phyloP scores from a whole-genome alignment of 495 filamentous ascomycete species.

The Hyaloscypha variabilis region DNA sequence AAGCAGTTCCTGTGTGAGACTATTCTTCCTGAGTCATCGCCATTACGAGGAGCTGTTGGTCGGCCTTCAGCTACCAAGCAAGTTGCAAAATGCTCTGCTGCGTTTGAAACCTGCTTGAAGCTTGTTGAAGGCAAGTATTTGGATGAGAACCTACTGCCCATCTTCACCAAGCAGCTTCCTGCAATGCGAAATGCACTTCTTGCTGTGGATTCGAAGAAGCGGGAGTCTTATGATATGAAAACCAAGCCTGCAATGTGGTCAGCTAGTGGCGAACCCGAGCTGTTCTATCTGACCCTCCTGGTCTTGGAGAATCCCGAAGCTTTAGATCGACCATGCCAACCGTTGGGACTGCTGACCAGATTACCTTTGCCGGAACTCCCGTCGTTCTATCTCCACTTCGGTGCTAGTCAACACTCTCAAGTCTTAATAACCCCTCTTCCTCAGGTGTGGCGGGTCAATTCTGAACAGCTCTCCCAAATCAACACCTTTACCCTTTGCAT shows the following conservation, averaged over 20 bases:
- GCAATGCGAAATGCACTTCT: conserved; percentile 90
- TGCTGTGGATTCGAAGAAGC: conserved; percentile 77
- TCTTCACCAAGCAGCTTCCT: conserved; percentile 72
- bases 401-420: conserved; percentile 46
- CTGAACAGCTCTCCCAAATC: conserved; percentile 52
- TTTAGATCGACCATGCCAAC: conserved; percentile 61
- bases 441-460: conserved; percentile 42
- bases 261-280: conserved; percentile 49
- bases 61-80: conserved; percentile 62
- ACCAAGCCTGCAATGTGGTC: conserved; percentile 80
- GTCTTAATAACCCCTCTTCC: conserved; percentile 27
- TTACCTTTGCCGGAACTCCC: conserved; percentile 65
- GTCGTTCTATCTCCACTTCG: conserved; percentile 70
- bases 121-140: conserved; percentile 69
- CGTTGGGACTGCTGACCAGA: conserved; percentile 75
- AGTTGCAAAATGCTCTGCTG: conserved; percentile 86
- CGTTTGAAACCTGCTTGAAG: conserved; percentile 80
- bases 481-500: conserved; percentile 72
- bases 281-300: conserved; percentile 68
- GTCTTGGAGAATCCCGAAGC: conserved; percentile 58
- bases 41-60: conserved; percentile 68
- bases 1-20: conserved; percentile 78
- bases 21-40: conserved; percentile 75
- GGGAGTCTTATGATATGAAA: conserved; percentile 72
- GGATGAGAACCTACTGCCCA: conserved; percentile 72